These are phyloP conservation scores for Taxillus chinensis DNA, from an alignment of 164 flowering plant species.

Conservation along the genomic window DNA sequence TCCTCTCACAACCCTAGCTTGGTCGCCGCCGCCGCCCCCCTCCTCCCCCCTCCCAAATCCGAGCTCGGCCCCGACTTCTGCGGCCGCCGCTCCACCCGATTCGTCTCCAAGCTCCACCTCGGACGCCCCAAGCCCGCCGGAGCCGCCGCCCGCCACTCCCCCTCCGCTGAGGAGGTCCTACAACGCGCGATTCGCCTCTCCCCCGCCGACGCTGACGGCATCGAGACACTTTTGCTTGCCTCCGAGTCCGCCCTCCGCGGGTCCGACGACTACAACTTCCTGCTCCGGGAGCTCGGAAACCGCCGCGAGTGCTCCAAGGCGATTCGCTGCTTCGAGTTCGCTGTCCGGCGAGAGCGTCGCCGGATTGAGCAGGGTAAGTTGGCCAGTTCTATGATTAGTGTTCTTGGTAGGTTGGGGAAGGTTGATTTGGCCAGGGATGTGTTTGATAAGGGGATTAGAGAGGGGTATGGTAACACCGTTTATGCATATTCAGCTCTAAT, in stretches of 20 bases:
- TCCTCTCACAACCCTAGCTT: conserved; percentile 12
- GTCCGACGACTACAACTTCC: conserved; percentile 67
- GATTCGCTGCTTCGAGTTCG: conserved; percentile 57
- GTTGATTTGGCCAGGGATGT: conserved; percentile 59
- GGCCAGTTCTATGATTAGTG: conserved; percentile 79
- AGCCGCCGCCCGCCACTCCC: conserved; percentile 40
- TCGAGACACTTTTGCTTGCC: conserved; percentile 31
- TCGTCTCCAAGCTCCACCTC: conserved; percentile 74
- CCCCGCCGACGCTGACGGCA: conserved; percentile 13
- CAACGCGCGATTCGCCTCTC: conserved; percentile 19
- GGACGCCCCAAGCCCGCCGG: conserved; percentile 49
- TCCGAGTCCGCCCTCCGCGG: conserved; percentile 53
- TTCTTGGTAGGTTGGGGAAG: conserved; percentile 74
- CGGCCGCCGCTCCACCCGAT: conserved; percentile 83
- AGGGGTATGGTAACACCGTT: conserved; percentile 87
- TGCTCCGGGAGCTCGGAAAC: conserved; percentile 81
- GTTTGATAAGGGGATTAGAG: conserved; percentile 49
- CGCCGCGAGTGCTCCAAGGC: conserved; percentile 62
- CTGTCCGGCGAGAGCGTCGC: conserved; percentile 42
- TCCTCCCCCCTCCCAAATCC: conserved; percentile 27
- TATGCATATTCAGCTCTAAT: conserved; percentile 80
- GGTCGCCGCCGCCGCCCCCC: conserved; percentile 22
- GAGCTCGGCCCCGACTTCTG: conserved; percentile 62
- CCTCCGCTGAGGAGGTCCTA: conserved; percentile 64
- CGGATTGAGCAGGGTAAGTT: conserved; percentile 69